These are phyloP conservation scores for Podaxis rugospora DNA, from an alignment of 768 basidiomycete genomes.

Conservation along the genomic window DNA sequence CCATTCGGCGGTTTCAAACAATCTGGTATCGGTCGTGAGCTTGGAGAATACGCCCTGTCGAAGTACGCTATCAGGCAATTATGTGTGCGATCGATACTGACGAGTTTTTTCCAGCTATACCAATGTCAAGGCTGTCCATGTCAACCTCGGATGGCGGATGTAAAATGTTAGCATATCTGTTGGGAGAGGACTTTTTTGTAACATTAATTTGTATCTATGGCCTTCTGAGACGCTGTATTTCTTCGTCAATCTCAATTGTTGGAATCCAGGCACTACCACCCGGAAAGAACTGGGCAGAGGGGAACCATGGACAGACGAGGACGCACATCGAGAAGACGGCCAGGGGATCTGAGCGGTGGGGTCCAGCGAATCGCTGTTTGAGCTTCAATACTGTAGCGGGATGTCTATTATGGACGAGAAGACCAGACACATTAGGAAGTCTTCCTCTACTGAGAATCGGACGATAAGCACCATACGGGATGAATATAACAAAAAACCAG, in stretches of 20 bases:
- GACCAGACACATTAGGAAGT: too few species aligned
- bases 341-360: too few species aligned
- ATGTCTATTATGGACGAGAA: too few species aligned
- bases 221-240: too few species aligned
- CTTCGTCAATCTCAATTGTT: too few species aligned
- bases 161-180: conserved; percentile 10
- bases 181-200: not conserved
- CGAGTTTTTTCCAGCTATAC: conserved; percentile 42
- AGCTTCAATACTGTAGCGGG: too few species aligned
- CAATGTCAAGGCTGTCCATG: conserved; percentile 65
- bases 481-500: not conserved
- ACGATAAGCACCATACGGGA: not conserved
- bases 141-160: conserved; percentile 43
- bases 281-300: too few species aligned
- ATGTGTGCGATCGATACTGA: not conserved
- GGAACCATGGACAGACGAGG: too few species aligned
- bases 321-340: too few species aligned
- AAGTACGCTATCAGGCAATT: conserved; percentile 34
- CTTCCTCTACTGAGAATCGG: too few species aligned
- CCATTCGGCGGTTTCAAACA: conserved; percentile 89
- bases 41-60: conserved; percentile 71
- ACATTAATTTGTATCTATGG: not conserved
- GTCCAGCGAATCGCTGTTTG: too few species aligned
- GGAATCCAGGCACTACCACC: too few species aligned
- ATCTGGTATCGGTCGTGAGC: conserved; percentile 75